Conservation (phyloP, 2,329 filamentous ascomycete species). For the Scedosporium boydii region DNA sequence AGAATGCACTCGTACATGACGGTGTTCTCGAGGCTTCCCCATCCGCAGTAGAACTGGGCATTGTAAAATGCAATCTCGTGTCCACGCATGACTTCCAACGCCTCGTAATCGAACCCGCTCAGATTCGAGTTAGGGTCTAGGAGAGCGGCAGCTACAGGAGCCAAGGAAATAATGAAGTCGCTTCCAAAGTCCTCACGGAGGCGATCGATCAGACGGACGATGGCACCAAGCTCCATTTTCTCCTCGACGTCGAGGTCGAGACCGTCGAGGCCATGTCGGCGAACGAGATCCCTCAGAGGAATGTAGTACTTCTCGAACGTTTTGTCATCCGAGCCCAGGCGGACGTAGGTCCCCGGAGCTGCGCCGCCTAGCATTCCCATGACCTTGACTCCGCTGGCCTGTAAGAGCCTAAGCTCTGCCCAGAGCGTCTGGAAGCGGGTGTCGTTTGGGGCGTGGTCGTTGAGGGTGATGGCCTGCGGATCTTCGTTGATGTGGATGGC, state of each 20-base stretch:
- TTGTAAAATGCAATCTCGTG: slow-evolving; percentile 76
- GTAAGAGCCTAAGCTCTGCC: slow-evolving; percentile 64
- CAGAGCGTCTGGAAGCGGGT: slow-evolving; percentile 63
- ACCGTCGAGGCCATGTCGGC: slow-evolving; percentile 53
- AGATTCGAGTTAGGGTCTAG: slow-evolving; percentile 49
- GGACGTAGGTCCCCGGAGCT: slow-evolving; percentile 59
- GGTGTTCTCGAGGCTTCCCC: slow-evolving; percentile 49
- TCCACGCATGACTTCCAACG: slow-evolving; percentile 59
- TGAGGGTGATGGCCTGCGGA: slow-evolving; percentile 62
- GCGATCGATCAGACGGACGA: slow-evolving; percentile 58
- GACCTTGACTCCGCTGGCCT: slow-evolving; percentile 66
- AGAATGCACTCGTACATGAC: slow-evolving; percentile 41
- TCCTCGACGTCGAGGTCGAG: slow-evolving; percentile 78
- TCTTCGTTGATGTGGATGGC: slow-evolving; percentile 73
- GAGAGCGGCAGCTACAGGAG: slow-evolving; percentile 69
- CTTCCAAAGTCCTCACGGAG: slow-evolving; percentile 60
- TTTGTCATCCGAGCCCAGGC: slow-evolving; percentile 44
- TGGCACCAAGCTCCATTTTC: slow-evolving; percentile 54
- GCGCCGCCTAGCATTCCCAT: slow-evolving; percentile 84
- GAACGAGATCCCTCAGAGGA: slow-evolving; percentile 58
- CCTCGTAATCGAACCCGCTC: slow-evolving; percentile 72
- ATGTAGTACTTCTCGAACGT: slow-evolving; percentile 66
- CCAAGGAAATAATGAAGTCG: slow-evolving; percentile 67
- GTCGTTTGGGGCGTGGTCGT: slow-evolving; percentile 65
- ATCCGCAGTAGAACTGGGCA: slow-evolving; percentile 87